A percentile compares a stretch with the other conserved stretches of the same genome.
Conservation (phyloP, 768 basidiomycete genomes). For the Mycena vulgaris region DNA sequence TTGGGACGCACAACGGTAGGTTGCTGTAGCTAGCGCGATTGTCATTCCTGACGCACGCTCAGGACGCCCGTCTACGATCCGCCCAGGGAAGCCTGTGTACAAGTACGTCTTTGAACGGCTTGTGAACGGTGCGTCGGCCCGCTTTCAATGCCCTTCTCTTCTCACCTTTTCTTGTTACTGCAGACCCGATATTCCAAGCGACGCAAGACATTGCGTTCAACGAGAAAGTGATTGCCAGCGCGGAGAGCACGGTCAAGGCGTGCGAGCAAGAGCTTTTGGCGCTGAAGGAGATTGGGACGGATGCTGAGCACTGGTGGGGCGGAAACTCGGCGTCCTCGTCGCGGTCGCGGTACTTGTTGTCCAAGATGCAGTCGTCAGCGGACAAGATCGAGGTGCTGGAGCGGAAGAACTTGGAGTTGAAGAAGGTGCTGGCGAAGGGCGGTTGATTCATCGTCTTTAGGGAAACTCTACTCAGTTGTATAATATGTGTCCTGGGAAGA, state of each 20-base stretch:
- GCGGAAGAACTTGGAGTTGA: constrained; percentile 77
- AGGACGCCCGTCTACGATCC: constrained; percentile 81
- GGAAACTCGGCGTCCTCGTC: constrained; percentile 64
- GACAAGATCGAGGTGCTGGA: constrained; percentile 80
- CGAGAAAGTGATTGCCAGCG: constrained; percentile 70
- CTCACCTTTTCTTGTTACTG: constrained; percentile 23
- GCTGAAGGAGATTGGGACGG: constrained; percentile 76
- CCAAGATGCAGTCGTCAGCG: constrained; percentile 82
- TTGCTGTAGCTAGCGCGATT: constrained; percentile 6
- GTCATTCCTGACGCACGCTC: neutral
- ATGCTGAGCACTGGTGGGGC: constrained; percentile 61
- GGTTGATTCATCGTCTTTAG: constrained; percentile 31
- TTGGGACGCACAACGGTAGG: constrained; percentile 79
- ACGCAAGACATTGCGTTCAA: constrained; percentile 88
- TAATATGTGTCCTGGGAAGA: neutral
- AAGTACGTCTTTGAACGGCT: constrained; percentile 88
- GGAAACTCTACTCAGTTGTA: constrained; percentile 10
- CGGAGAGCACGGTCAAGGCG: constrained; percentile 75
- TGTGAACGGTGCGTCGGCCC: constrained; percentile 71
- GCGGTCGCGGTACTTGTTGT: constrained; percentile 77
- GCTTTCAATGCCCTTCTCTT: neutral
- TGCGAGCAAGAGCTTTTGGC: constrained; percentile 84
- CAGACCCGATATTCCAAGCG: constrained; percentile 85
- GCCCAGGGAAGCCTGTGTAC: constrained; percentile 93
- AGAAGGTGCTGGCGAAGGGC: constrained; percentile 66